Evolutionary conservation across 139 green algal genomes (phyloP).

Genomic region (Chlorella sp.): DNA sequence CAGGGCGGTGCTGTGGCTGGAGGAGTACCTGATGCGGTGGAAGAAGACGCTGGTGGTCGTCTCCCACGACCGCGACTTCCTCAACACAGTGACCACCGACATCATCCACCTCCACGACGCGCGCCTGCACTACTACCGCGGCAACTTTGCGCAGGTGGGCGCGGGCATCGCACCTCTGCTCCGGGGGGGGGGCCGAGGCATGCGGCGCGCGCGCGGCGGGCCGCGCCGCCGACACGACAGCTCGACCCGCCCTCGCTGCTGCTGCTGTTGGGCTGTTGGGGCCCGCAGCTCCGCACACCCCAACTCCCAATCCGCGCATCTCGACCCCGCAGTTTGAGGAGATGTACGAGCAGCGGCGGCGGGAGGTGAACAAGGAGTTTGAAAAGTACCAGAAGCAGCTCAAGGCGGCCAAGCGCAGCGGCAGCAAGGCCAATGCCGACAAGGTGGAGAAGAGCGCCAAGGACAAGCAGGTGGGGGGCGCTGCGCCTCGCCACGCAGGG

Average conservation of each 20-base stretch:
- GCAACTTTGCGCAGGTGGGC: slow-evolving; percentile 82
- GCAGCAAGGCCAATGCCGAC: slow-evolving; percentile 66
- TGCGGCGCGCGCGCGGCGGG: not conserved
- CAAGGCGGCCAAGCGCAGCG: slow-evolving; percentile 78
- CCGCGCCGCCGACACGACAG: not conserved
- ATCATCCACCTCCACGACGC: slow-evolving; percentile 99
- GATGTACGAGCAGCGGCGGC: slow-evolving; percentile 98
- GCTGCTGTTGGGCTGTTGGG: not conserved
- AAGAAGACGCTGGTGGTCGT: slow-evolving; percentile 99
- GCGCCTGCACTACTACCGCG: slow-evolving; percentile 91
- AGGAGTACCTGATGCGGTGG: slow-evolving; percentile 87
- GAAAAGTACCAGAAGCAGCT: slow-evolving; percentile 96
- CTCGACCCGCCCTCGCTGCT: not conserved
- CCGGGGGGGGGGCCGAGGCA: not conserved
- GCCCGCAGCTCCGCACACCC: not conserved
- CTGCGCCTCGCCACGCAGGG: too few relatives aligned
- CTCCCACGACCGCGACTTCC: slow-evolving; percentile 98
- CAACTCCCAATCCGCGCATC: too few relatives aligned
- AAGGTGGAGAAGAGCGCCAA: slow-evolving; percentile 75
- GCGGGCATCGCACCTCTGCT: not conserved
- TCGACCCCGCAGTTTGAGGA: slow-evolving; percentile 87
- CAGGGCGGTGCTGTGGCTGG: slow-evolving; percentile 89
- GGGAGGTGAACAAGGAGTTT: slow-evolving; percentile 89
- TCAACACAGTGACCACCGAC: slow-evolving; percentile 98
- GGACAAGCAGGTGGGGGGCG: too few relatives aligned